Evolutionary conservation across 352 stramenopile genomes (phyloP).

Genomic region (Pythium pyrilobum): DNA sequence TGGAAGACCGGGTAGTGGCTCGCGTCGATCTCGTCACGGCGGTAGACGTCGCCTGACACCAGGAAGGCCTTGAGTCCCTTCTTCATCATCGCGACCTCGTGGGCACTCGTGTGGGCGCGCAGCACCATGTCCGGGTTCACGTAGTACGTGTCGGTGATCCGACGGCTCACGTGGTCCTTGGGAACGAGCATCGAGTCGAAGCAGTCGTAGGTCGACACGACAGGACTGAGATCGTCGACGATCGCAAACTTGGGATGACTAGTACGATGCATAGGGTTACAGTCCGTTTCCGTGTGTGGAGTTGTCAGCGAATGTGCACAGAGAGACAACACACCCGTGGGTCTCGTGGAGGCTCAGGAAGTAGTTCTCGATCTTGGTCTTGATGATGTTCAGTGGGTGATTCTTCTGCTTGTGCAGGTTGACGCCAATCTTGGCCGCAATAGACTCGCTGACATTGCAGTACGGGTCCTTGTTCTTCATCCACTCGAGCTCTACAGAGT

Average conservation of each 20-base stretch:
- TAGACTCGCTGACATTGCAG: slow-evolving; percentile 86
- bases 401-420: slow-evolving; percentile 83
- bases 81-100: slow-evolving; percentile 91
- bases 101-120: slow-evolving; percentile 89
- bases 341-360: slow-evolving; percentile 70
- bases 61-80: slow-evolving; percentile 89
- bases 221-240: slow-evolving; percentile 83
- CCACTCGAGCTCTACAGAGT: slow-evolving; percentile 54
- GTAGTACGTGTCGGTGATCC: slow-evolving; percentile 89
- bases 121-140: slow-evolving; percentile 77
- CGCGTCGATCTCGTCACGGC: slow-evolving; percentile 98
- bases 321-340: slow-evolving; percentile 33
- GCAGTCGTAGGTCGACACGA: slow-evolving; percentile 86
- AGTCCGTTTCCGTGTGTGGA: not conserved
- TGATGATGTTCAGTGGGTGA: slow-evolving; percentile 92
- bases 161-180: slow-evolving; percentile 85
- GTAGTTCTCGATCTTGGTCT: slow-evolving; percentile 89
- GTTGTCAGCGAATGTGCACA: not conserved
- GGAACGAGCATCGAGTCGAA: slow-evolving; percentile 92
- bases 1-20: slow-evolving; percentile 99
- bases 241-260: slow-evolving; percentile 75
- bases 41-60: slow-evolving; percentile 95
- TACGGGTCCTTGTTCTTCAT: slow-evolving; percentile 74
- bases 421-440: slow-evolving; percentile 84
- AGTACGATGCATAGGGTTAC: not conserved